Percentiles rank a stretch among this genome's conserved stretches.
Evolutionary conservation across 192 early-diverging fungal species (phyloP).

Genomic region (Coemansia sp.): DNA sequence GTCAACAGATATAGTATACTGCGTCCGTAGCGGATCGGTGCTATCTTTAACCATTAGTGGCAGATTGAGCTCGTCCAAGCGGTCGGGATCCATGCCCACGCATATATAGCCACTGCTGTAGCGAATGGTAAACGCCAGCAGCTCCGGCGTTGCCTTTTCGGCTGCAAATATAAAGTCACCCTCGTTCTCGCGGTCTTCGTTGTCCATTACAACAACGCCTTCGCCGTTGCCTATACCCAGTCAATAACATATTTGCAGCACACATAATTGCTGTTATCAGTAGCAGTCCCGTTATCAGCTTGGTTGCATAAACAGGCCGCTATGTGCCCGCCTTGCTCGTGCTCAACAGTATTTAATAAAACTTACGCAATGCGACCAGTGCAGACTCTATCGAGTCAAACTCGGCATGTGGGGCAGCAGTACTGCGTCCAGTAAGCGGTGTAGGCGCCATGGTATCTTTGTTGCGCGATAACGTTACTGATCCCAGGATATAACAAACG

Average conservation of each 20-base stretch:
- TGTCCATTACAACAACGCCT: conserved; percentile 91
- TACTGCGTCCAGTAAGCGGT: neutral
- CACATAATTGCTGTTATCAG: neutral
- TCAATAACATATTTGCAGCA: neutral
- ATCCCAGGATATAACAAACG: neutral
- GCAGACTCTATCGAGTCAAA: conserved; percentile 45
- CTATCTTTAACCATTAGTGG: conserved; percentile 95
- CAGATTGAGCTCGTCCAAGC: conserved; percentile 80
- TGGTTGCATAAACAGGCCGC: neutral
- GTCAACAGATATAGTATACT: conserved; percentile 93
- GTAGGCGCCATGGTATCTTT: conserved; percentile 9
- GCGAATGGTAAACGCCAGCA: conserved; percentile 95
- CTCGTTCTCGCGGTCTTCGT: conserved; percentile 99
- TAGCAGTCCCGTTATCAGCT: neutral
- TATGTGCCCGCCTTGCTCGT: neutral
- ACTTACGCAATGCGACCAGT: conserved; percentile 48
- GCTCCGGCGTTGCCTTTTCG: conserved; percentile 87
- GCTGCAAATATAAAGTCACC: conserved; percentile 97
- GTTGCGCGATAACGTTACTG: neutral
- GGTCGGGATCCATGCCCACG: conserved; percentile 73
- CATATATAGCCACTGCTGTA: conserved; percentile 95
- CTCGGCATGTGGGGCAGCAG: neutral
- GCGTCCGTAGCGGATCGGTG: conserved; percentile 88
- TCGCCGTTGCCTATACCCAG: conserved; percentile 65
- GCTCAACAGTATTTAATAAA: neutral